Evolutionary conservation across 2,329 filamentous ascomycete genomes (phyloP), one percentile per base, ranked within the genome.

Genomic region (Magnaporthiopsis rhizophila): DNA sequence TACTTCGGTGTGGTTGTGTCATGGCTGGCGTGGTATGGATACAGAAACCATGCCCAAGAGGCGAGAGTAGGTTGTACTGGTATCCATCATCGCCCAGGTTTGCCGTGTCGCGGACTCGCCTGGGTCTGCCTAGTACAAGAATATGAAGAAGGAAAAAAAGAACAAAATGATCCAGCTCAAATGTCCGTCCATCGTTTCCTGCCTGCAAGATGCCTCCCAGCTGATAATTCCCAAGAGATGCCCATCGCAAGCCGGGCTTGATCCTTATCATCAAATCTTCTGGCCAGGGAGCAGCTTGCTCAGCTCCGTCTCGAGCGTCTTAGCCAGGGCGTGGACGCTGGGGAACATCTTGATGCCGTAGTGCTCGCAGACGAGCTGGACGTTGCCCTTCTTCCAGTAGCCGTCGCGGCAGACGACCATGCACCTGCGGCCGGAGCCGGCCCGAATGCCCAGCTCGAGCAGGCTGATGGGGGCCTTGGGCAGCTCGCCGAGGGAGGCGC

Each of bases 311-410:
- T 21, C 45, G 18, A 53, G 45, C 18, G 7, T 38, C 12, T 36
- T 62, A 11, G 60, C 65, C 62, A 86, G 68, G 8, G 77, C 76
- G 5, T 74, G 74, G 30, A 80, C 74, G 3, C 69, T 77, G 21
- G 78, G 74, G 36, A 82, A 72, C 64, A 82, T 70, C 53, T 77
- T 73, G 7, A 86, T 71, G 0, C 72, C 76, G 66, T 80, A 81
- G 63, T 76, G 76, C 65, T 75, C 70, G 66, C 85, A 88, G 12
- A 86, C 79, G 18, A 86, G 74, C 69, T 84, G 76, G 38, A 89
- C 83, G 67, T 89, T 87, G 0, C 84, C 86, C n/a, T 77, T 77
- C 71, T 86, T 86, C 73, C 73, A 79, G 68, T 84, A 89, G 0
- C 77, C 78, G 30, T 76, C 71, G 1, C 79, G 76, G 60, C 81